Conservation (phyloP, 306 rosid genomes). For the Lathyrus sativus region DNA sequence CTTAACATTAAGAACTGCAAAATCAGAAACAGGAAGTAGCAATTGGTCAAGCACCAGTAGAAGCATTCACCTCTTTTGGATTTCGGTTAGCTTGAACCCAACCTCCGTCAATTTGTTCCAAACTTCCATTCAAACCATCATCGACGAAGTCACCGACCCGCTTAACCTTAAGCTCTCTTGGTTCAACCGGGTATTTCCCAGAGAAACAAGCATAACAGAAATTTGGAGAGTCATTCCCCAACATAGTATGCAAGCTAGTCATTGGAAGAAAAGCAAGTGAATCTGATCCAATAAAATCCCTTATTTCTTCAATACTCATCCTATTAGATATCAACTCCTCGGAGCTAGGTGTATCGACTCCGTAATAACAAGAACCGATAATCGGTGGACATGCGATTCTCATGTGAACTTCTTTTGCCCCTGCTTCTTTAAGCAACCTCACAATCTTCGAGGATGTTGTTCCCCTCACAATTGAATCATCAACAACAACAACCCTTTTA, state of each 20-base stretch:
- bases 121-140: slow-evolving; percentile 87
- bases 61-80: slow-evolving; percentile 42
- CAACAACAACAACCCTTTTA: slow-evolving; percentile 94
- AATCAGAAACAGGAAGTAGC: slow-evolving; percentile 19
- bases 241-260: slow-evolving; percentile 58
- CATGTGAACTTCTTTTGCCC: slow-evolving; percentile 98
- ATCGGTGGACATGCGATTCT: slow-evolving; percentile 96
- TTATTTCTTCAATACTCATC: slow-evolving; percentile 82
- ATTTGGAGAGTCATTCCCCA: slow-evolving; percentile 57
- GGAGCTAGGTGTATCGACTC: slow-evolving; percentile 93
- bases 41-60: slow-evolving; percentile 21
- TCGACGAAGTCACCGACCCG: slow-evolving; percentile 87
- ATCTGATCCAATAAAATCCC: slow-evolving; percentile 83
- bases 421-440: slow-evolving; percentile 86
- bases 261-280: slow-evolving; percentile 87
- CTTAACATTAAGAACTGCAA: slow-evolving; percentile 40
- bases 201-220: slow-evolving; percentile 93
- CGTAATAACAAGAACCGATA: slow-evolving; percentile 87
- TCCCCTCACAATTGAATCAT: slow-evolving; percentile 94
- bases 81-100: slow-evolving; percentile 72
- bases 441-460: slow-evolving; percentile 93
- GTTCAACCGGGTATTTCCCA: slow-evolving; percentile 93
- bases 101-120: slow-evolving; percentile 79
- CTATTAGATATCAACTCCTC: slow-evolving; percentile 93
- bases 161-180: slow-evolving; percentile 79